Evolutionary conservation across 2,329 filamentous ascomycete species (phyloP), one percentile per base, ranked within the genome.

Genomic region (Ophiobolus disseminans): DNA sequence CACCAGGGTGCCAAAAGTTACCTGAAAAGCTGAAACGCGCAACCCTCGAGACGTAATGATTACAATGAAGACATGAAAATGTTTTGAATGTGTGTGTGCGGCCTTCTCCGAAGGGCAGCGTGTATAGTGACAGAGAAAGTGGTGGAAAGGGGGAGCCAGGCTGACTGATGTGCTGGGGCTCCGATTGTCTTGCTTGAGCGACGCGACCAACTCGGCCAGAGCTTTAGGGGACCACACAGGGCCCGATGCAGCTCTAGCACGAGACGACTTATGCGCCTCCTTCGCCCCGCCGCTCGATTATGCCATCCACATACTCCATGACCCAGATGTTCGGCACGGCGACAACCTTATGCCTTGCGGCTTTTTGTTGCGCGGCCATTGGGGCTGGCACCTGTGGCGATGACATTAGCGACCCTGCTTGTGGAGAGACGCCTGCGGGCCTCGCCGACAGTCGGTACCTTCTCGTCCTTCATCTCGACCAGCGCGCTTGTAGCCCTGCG

Each of bases 401-500:
- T 66, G 35, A 71, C 73, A 49, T 75, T 75, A 63, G 70, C 66
- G 53, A 72, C 69, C 64, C 75, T 70, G 66, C 81, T 76, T 16
- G 53, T 59, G 1, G 62, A 65, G 49, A 76, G 81, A 76, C 67
- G 75, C 70, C 73, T 80, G 76, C 71, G 79, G 73, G 73, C 78
- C 69, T 80, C 76, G 61, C 73, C 76, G 55, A 79, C 75, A 52
- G 80, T 77, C 45, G 82, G 82, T 52, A 86, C 77, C 69, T 89
- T 82, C 69, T 88, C 83, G 68, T 86, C 83, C 73, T 90, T 89
- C 78, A 92, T 91, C 73, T 95, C 91, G 64, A 93, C 89, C 41
- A 94, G 78, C 50, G 86, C 85, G 81, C 93, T 94, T 76, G 90
- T 92, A 68, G 90, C 89, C 65, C 87, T 91, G 66, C 83, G 81